A percentile compares a stretch with the other conserved stretches of the same genome.
Conservation (phyloP, 2,329 filamentous ascomycete genomes). For the Ampelomyces quisqualis region DNA sequence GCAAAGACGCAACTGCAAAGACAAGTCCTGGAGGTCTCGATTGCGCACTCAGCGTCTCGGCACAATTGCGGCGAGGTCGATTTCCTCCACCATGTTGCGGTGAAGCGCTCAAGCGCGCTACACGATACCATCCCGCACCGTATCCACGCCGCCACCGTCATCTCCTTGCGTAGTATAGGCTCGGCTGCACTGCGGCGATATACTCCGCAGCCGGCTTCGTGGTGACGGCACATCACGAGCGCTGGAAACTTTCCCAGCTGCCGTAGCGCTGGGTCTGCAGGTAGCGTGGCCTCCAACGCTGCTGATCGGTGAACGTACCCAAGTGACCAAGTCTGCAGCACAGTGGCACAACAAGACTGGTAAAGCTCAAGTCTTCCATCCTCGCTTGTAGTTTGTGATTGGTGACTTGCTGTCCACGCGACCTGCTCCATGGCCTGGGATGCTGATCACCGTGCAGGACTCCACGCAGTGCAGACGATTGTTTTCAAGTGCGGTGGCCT, state of each 20-base stretch:
- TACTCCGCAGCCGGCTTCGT: background rate
- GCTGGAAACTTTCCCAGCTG: background rate
- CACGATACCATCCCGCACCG: no score
- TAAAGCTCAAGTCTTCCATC: slow-evolving; percentile 1
- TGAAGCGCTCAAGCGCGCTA: background rate
- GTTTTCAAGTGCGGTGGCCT: no score
- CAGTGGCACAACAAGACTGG: slow-evolving; percentile 5
- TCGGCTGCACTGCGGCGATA: slow-evolving; percentile 1
- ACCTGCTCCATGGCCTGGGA: slow-evolving; percentile 5
- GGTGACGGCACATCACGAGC: background rate
- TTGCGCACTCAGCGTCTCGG: background rate
- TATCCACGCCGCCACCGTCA: background rate
- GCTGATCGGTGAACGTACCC: slow-evolving; percentile 4
- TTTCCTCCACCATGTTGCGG: background rate
- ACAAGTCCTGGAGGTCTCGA: background rate
- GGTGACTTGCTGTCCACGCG: slow-evolving; percentile 8
- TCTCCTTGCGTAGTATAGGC: slow-evolving; percentile 2
- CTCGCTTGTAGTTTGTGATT: slow-evolving; percentile 3
- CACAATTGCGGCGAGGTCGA: background rate
- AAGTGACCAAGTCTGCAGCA: slow-evolving; percentile 1
- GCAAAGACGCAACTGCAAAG: no score
- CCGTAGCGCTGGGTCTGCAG: background rate
- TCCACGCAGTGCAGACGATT: slow-evolving; percentile 23
- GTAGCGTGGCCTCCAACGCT: slow-evolving; percentile 8
- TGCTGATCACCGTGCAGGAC: slow-evolving; percentile 1